A percentile compares a stretch with the other conserved stretches of the same genome.
These are phyloP conservation scores for Triglochin maritima DNA, from an alignment of 106 monocot genomes.

Conservation along the genomic window DNA sequence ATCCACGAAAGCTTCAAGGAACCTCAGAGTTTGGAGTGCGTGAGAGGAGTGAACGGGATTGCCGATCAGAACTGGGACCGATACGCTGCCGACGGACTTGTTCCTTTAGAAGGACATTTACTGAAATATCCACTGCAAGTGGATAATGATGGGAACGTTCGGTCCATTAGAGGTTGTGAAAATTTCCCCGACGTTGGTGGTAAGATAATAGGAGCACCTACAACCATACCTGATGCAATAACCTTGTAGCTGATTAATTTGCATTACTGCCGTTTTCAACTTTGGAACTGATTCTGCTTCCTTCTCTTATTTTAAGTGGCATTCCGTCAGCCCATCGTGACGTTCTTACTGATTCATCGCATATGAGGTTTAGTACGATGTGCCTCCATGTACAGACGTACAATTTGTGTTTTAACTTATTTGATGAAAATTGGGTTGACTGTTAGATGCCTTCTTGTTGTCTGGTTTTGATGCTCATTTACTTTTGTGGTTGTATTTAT, in stretches of 20 bases:
- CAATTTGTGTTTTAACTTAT: no score
- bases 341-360: no score
- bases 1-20: slow-evolving; percentile 20
- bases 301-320: no score
- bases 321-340: no score
- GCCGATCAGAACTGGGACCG: slow-evolving; percentile 29
- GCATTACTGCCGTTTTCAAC: no score
- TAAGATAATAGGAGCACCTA: slow-evolving; percentile 12
- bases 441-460: no score
- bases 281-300: no score
- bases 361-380: no score
- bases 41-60: slow-evolving; percentile 25
- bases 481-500: no score
- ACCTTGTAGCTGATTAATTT: slow-evolving; percentile 6
- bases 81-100: slow-evolving; percentile 12
- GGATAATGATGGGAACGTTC: slow-evolving; percentile 19
- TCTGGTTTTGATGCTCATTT: no score
- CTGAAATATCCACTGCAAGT: slow-evolving; percentile 29
- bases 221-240: slow-evolving; percentile 10
- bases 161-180: slow-evolving; percentile 9
- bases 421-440: no score
- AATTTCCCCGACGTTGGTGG: slow-evolving; percentile 25
- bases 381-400: no score
- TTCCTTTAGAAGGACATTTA: slow-evolving; percentile 24
- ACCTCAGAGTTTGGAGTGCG: slow-evolving; percentile 26